These are phyloP conservation scores for Diplocarpon rosae DNA, from an alignment of 2,329 filamentous ascomycete species.

Conservation along the genomic window DNA sequence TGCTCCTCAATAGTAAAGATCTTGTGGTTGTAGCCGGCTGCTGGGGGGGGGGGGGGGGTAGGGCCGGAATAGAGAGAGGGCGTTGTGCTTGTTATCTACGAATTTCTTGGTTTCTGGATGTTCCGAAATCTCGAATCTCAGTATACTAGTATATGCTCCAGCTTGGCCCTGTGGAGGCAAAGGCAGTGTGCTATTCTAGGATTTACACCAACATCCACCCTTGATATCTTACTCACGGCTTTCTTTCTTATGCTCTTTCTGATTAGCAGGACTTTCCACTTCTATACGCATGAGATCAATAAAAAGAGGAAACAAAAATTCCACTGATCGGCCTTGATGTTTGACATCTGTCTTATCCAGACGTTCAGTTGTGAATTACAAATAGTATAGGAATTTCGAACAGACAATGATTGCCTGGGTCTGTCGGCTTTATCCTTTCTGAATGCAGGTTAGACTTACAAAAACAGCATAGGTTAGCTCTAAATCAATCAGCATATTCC, in stretches of 20 bases:
- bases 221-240: slow-evolving; percentile 53
- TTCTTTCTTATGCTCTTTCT: slow-evolving; percentile 49
- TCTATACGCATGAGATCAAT: slow-evolving; percentile 44
- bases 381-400: slow-evolving; percentile 46
- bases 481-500: neutral
- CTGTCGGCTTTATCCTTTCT: slow-evolving; percentile 14
- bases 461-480: too few relatives aligned
- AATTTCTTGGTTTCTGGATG: neutral
- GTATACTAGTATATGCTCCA: neutral
- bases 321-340: slow-evolving; percentile 43
- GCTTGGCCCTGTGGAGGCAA: slow-evolving; percentile 3
- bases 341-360: slow-evolving; percentile 47
- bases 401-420: slow-evolving; percentile 5
- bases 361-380: slow-evolving; percentile 37
- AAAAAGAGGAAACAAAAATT: slow-evolving; percentile 44
- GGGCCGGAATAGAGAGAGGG: too few relatives aligned
- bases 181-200: slow-evolving; percentile 36
- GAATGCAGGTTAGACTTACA: slow-evolving; percentile 7
- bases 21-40: neutral
- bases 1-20: neutral
- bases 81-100: neutral
- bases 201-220: slow-evolving; percentile 39
- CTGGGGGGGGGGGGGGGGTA: too few relatives aligned
- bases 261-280: slow-evolving; percentile 50
- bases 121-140: neutral